Base-by-base conservation (phyloP, 108 stramenopile species). In the Cyclotella sp. region DNA sequence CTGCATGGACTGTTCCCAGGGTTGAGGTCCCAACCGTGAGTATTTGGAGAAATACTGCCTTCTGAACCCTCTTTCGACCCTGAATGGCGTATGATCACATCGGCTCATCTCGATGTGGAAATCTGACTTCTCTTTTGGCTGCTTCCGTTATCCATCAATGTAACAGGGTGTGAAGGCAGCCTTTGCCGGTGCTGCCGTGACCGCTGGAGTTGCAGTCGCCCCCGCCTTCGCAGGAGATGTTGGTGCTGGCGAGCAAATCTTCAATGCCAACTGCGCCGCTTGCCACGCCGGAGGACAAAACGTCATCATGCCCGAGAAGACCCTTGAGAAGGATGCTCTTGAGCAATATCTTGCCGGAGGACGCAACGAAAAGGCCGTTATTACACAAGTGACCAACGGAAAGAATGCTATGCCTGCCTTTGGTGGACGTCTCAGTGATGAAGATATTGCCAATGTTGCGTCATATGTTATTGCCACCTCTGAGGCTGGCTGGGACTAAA, bases 331-430 rank as follows among this genome's bases (percentile, higher is more conserved):
- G 91, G 96, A 91, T 44, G 94, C 94, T 63, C 90, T 97, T 71
- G 90, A 90, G 43, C 77, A 85, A 83, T 95, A 92, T 91, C 90
- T 95, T 77, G 85, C 91, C 28, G 94, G 94, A 39, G 94, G 94
- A 81, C 87, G 88, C 52, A 89, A 85, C 85, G 94, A 89, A 84
- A 84, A 85, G 71, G 67, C 93, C 19, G 85, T 97, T 72, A 85
- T 90, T 51, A 92, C 85, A 52, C 96, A 97, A 74, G 94, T 97
- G 27, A 95, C 93, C 78, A 95, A 95, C 85, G 96, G 96, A 89
- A 97, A 97, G 92, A 97, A 97, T 84, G 94, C 93, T 68, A 97
- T 97, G 97, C 97, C 97, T 81, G 93, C 97, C 54, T 97, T 97
- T 74, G 97, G 97, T 29, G 97, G 97, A 88, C 93, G 97, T 87